Conservation (phyloP, 805 yeast genomes). For the Cyberlindnera maritima region DNA sequence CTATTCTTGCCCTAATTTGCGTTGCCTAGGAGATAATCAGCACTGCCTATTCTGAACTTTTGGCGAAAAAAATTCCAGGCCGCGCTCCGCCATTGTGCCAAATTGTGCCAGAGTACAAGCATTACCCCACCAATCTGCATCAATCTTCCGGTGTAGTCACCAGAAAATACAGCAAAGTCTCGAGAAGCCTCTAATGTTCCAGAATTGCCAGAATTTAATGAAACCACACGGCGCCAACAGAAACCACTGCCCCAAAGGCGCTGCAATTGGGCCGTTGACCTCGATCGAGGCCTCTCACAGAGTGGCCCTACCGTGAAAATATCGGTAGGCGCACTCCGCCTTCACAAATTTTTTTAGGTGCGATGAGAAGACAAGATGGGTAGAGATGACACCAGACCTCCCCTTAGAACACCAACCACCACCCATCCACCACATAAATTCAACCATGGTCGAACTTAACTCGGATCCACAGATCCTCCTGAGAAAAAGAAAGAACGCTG, state of each 20-base stretch:
- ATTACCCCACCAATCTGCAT: neutral
- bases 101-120: neutral
- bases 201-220: too few relatives aligned
- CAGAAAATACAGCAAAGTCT: too few relatives aligned
- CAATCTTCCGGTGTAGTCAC: too few relatives aligned
- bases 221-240: too few relatives aligned
- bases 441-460: conserved; percentile 40
- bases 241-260: too few relatives aligned
- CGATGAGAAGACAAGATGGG: neutral
- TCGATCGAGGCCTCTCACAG: neutral
- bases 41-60: neutral
- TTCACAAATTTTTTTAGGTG: conserved; percentile 3
- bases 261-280: too few relatives aligned
- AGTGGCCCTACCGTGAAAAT: neutral
- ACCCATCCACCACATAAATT: neutral
- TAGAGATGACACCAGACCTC: neutral
- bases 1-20: conserved; percentile 1
- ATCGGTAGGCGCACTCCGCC: neutral
- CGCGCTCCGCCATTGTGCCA: neutral
- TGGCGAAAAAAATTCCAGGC: neutral
- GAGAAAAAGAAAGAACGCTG: conserved; percentile 77
- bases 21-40: conserved; percentile 30
- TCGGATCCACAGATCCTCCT: conserved; percentile 76
- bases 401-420: neutral
- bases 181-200: too few relatives aligned